Evolutionary conservation across 2,329 filamentous ascomycete genomes (phyloP), one percentile per base, ranked within the genome.

Genomic region (Scolecobasidium constrictum): DNA sequence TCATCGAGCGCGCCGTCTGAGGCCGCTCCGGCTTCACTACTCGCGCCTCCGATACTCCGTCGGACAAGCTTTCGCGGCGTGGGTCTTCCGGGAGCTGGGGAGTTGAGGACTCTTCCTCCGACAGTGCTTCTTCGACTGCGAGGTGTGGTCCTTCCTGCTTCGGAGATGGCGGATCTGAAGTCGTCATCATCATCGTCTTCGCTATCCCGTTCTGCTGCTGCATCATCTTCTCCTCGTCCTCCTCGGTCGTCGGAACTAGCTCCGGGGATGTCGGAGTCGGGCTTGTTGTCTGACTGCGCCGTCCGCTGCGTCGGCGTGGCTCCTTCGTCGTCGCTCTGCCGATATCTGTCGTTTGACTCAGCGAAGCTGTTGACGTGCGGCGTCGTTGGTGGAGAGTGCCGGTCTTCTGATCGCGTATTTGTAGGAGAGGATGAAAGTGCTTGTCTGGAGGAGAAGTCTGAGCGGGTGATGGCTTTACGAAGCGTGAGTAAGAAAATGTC

Each of bases 321-420:
- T 31, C n/a, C n/a, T 31, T 34, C 42, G 20, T 17, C 15, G 12
- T 34, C 19, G 16, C 19, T 20, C 7, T 21, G n/a, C 19, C 17
- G 5, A 37, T 31, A 19, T 44, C 28, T 21, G 20, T 18, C 37
- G 37, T 12, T 39, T 11, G 15, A 7, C 37, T 44, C 42, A 40
- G 20, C 35, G 36, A 44, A 19, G 35, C 35, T 22, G 19, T 44
- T 39, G 42, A 38, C 15, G 12, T 44, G 33, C n/a, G 42, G 3
- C 35, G 42, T 21, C 38, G 35, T 39, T 44, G 42, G 35, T 39
- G 42, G 23, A n/a, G n/a, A n/a, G n/a, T n/a, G n/a, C n/a, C n/a
- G n/a, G n/a, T n/a, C n/a, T n/a, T n/a, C n/a, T n/a, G n/a, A n/a
- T n/a, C n/a, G n/a, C n/a, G n/a, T n/a, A n/a, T n/a, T n/a, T 39